These are phyloP conservation scores for Vitis labrusca DNA, from an alignment of 164 flowering plant species.

Conservation along the genomic window DNA sequence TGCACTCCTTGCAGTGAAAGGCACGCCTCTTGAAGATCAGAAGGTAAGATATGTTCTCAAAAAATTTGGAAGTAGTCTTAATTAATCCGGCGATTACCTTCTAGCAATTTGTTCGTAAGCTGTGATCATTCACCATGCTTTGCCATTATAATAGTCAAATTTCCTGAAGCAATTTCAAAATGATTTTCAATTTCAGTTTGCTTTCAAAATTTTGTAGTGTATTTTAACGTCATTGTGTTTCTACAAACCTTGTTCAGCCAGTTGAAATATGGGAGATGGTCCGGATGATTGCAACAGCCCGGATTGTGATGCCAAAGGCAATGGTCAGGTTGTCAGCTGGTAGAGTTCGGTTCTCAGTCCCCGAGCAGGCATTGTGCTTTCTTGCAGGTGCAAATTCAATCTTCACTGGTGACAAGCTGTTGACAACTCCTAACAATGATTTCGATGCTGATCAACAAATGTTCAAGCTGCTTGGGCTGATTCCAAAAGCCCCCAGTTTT, in stretches of 20 bases:
- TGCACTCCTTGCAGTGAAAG: slow-evolving; percentile 89
- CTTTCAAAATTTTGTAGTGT: no score
- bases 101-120: no score
- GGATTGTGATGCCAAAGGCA: slow-evolving; percentile 94
- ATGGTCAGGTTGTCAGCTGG: slow-evolving; percentile 98
- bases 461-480: slow-evolving; percentile 90
- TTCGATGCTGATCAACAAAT: slow-evolving; percentile 85
- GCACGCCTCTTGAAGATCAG: slow-evolving; percentile 97
- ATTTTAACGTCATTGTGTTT: background rate
- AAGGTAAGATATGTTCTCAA: slow-evolving; percentile 47
- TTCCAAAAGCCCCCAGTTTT: slow-evolving; percentile 82
- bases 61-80: no score
- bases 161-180: no score
- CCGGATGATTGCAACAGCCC: slow-evolving; percentile 94
- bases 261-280: slow-evolving; percentile 99
- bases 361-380: slow-evolving; percentile 95
- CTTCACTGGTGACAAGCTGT: slow-evolving; percentile 92
- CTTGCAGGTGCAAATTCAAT: slow-evolving; percentile 98
- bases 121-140: background rate
- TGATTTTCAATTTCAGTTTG: no score
- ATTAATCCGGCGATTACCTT: no score
- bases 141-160: no score
- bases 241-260: slow-evolving; percentile 52
- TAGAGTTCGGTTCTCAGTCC: slow-evolving; percentile 84
- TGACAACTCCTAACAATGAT: slow-evolving; percentile 94